Conservation (phyloP, 495 filamentous ascomycete species). For the Chaetomidium leptoderma region DNA sequence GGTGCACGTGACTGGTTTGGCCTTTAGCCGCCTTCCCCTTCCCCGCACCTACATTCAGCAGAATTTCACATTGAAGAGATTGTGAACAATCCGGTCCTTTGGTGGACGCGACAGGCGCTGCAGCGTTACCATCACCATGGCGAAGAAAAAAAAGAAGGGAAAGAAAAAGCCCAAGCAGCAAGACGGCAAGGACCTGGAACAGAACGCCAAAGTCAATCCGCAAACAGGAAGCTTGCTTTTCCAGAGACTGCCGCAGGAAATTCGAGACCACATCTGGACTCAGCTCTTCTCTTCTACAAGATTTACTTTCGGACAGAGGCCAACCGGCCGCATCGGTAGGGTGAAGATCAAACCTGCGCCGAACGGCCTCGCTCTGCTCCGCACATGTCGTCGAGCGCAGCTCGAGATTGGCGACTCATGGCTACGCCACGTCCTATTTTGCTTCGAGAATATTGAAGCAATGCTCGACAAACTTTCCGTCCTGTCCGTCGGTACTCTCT, state of each 20-base stretch:
- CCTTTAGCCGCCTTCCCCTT: no score
- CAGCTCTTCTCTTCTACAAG: constrained; percentile 5
- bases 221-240: neutral
- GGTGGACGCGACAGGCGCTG: no score
- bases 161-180: no score
- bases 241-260: neutral
- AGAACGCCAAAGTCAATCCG: neutral
- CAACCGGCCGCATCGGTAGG: neutral
- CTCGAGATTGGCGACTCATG: constrained; percentile 3
- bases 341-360: neutral
- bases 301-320: neutral
- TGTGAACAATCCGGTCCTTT: no score
- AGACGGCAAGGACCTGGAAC: no score
- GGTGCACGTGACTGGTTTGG: no score
- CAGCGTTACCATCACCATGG: no score
- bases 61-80: no score
- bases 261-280: neutral
- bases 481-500: neutral
- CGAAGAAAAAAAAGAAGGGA: no score
- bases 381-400: neutral
- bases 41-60: no score
- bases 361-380: neutral
- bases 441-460: neutral
- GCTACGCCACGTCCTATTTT: neutral
- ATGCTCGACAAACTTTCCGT: constrained; percentile 4